Percentiles rank a stretch among this genome's conserved stretches.
These are phyloP conservation scores for Prosopis cineraria DNA, from an alignment of 306 rosid genomes.

Conservation along the genomic window DNA sequence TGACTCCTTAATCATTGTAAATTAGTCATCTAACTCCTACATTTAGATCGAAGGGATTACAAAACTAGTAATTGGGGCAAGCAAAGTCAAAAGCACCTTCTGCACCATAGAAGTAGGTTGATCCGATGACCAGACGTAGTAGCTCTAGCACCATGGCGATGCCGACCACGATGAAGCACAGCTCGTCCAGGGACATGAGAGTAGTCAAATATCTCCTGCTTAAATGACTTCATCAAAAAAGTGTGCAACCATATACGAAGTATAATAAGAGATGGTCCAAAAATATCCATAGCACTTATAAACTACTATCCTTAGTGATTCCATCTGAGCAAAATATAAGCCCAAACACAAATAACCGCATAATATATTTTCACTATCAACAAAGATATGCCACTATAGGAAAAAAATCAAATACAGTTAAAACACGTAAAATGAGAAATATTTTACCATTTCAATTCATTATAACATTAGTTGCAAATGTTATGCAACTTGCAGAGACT, in stretches of 20 bases:
- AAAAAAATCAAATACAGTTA: slow-evolving; percentile 7
- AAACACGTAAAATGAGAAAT: not conserved
- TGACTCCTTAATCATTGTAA: no score
- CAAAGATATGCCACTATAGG: slow-evolving; percentile 14
- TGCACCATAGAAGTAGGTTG: slow-evolving; percentile 62
- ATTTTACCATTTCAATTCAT: not conserved
- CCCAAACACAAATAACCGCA: slow-evolving; percentile 25
- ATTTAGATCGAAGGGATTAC: no score
- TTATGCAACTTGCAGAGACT: not conserved
- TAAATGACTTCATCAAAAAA: slow-evolving; percentile 46
- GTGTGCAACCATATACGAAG: slow-evolving; percentile 43
- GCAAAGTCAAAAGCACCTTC: slow-evolving; percentile 49
- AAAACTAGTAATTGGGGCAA: slow-evolving; percentile 13
- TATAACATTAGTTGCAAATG: not conserved
- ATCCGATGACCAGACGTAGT: slow-evolving; percentile 60
- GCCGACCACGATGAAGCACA: slow-evolving; percentile 70
- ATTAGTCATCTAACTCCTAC: not conserved
- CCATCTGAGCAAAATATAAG: slow-evolving; percentile 27
- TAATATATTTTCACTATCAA: slow-evolving; percentile 25
- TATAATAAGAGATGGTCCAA: slow-evolving; percentile 40
- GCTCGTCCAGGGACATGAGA: slow-evolving; percentile 58
- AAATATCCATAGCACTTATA: slow-evolving; percentile 26
- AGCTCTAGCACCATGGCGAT: slow-evolving; percentile 69
- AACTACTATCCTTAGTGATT: slow-evolving; percentile 25
- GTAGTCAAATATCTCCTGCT: slow-evolving; percentile 61